Base-by-base conservation (phyloP, 2,329 filamentous ascomycete genomes). In the Exophiala bonariae region DNA sequence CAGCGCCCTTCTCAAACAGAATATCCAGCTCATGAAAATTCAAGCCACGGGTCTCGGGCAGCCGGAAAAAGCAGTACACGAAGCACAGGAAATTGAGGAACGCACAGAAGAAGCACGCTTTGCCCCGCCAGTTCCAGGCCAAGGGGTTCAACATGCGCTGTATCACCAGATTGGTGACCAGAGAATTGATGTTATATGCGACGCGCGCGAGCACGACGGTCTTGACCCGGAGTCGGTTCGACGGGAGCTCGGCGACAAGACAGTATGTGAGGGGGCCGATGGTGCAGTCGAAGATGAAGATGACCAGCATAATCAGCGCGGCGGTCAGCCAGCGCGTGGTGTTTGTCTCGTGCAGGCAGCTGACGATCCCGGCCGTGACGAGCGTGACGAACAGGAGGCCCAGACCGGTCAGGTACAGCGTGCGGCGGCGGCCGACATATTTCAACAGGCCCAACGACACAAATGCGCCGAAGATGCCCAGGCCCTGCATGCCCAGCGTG, bases 371-470 rank as follows among this genome's bases (percentile, higher is more conserved):
- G 41, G 63, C 60, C 16, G 59, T 57, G 5, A 65, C 38, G 1
- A 65, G 54, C 13, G 66, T 44, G 7, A 57, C 39, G n/a, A 95
- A 79, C 83, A 95, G 89, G 45, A 69, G 56, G 66, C 78, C 89
- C 14, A 95, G 78, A 3, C 81, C 88, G 56, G 81, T 85, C 6
- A 92, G 70, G 61, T 89, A 93, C 2, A 95, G 77, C 0, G 81
- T 76, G 46, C 89, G 81, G 46, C 89, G 81, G 40, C 89, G 86
- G 38, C 89, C 89, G 42, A 91, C 69, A 2, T 86, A 86, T 18
- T 80, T 60, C 82, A 93, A 90, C 38, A 93, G 73, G 54, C 79
- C 81, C 87, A 88, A 93, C 1, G 88, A 84, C 37, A 85, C 86
- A 52, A 93, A 82, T 3, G 90, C 86, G 38, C 88, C 89, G 23